These are phyloP conservation scores for Microthlaspi erraticum DNA, from an alignment of 345 rosid genomes.

Conservation along the genomic window DNA sequence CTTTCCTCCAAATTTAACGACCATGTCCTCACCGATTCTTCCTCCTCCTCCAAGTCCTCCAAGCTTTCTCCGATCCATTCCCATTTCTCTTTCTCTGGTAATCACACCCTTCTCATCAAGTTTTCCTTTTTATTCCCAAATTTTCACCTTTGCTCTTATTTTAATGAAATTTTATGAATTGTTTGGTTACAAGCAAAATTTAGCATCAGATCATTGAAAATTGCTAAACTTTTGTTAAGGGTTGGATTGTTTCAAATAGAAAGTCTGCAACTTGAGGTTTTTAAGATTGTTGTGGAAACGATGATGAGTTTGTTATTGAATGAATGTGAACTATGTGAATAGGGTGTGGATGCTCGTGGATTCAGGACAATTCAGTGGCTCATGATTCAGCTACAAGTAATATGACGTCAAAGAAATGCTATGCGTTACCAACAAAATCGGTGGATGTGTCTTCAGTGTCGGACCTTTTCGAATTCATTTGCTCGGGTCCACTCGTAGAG, in stretches of 20 bases:
- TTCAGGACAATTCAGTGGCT: constrained; percentile 53
- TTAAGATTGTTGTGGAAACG: background rate
- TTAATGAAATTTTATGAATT: no score
- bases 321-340: constrained; percentile 1
- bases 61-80: constrained; percentile 39
- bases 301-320: no score
- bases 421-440: constrained; percentile 51
- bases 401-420: constrained; percentile 40
- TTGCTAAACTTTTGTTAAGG: no score
- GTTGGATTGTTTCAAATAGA: no score
- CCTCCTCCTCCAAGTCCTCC: constrained; percentile 39
- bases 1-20: constrained; percentile 30
- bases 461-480: constrained; percentile 80
- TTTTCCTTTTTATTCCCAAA: background rate
- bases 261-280: background rate
- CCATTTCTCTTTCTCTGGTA: constrained; percentile 55
- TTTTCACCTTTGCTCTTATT: constrained; percentile 2
- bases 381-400: constrained; percentile 19
- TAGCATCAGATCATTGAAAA: no score
- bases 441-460: constrained; percentile 74
- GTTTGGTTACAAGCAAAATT: background rate
- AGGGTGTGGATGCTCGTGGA: constrained; percentile 64
- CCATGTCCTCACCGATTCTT: constrained; percentile 36
- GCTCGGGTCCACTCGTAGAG: constrained; percentile 81
- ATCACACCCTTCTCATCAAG: background rate